Conservation (phyloP, 2,329 filamentous ascomycete genomes). For the Coniella vitis region DNA sequence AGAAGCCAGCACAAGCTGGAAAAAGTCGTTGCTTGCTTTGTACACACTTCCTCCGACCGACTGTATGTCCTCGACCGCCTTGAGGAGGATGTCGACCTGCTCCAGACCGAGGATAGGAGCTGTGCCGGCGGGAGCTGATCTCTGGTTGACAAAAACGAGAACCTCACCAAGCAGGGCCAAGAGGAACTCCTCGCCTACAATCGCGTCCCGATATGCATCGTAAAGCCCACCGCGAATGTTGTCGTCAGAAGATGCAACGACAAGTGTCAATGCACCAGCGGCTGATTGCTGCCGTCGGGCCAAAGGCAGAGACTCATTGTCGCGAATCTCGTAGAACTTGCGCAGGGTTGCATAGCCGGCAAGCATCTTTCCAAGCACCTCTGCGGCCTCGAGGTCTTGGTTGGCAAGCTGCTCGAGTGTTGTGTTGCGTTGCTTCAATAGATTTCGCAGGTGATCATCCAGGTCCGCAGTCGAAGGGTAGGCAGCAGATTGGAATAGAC, state of each 20-base stretch:
- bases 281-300: constrained; percentile 64
- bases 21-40: constrained; percentile 68
- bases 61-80: constrained; percentile 72
- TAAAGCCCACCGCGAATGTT: constrained; percentile 88
- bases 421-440: constrained; percentile 65
- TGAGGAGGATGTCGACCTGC: constrained; percentile 69
- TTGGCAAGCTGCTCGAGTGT: constrained; percentile 66
- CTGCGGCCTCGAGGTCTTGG: constrained; percentile 73
- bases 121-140: constrained; percentile 22
- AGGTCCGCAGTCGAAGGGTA: constrained; percentile 68
- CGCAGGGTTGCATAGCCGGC: constrained; percentile 90
- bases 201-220: constrained; percentile 71
- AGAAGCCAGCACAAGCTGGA: constrained; percentile 67
- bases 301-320: constrained; percentile 44
- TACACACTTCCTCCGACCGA: constrained; percentile 67
- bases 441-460: constrained; percentile 61
- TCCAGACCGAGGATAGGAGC: constrained; percentile 54
- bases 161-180: constrained; percentile 71
- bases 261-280: constrained; percentile 68
- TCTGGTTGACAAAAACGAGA: constrained; percentile 64
- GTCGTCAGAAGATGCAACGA: constrained; percentile 79
- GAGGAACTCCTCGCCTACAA: constrained; percentile 83
- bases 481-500: constrained; percentile 74
- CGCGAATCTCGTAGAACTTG: constrained; percentile 83
- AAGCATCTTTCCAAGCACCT: constrained; percentile 75